Evolutionary conservation across 495 filamentous ascomycete genomes (phyloP).

Genomic region (Lasiosphaeria miniovina): DNA sequence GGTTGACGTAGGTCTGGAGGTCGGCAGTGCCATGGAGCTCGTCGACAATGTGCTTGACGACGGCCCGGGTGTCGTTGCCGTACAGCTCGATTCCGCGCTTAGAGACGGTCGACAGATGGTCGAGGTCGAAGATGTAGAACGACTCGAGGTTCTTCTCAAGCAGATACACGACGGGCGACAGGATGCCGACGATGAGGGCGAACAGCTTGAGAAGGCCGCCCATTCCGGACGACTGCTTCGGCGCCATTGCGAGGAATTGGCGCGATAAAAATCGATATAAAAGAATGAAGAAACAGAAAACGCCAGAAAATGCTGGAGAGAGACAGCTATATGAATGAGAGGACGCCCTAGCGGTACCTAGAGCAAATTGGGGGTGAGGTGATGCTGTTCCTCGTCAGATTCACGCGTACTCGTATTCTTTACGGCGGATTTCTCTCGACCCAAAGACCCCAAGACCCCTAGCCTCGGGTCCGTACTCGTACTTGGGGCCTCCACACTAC

Average conservation of each 20-base stretch:
- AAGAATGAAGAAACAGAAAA: constrained; percentile 3
- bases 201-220: constrained; percentile 50
- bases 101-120: constrained; percentile 63
- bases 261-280: constrained; percentile 1
- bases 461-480: no score
- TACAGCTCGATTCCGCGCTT: constrained; percentile 64
- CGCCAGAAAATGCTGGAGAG: constrained; percentile 2
- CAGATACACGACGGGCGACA: constrained; percentile 58
- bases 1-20: constrained; percentile 51
- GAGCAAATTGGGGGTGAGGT: no score
- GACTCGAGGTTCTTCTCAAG: constrained; percentile 65
- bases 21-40: constrained; percentile 47
- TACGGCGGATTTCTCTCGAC: no score
- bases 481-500: no score
- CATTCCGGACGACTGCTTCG: constrained; percentile 26
- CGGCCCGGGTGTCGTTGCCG: constrained; percentile 66
- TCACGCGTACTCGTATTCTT: no score
- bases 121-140: constrained; percentile 74
- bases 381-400: no score
- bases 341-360: no score
- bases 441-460: no score
- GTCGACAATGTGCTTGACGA: constrained; percentile 63
- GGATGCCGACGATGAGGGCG: constrained; percentile 56
- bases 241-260: constrained; percentile 16
- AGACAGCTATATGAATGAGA: background rate